phyloP scores from a whole-genome alignment of 2,329 filamentous ascomycete species.

The Aaosphaeria pasadenensis region DNA sequence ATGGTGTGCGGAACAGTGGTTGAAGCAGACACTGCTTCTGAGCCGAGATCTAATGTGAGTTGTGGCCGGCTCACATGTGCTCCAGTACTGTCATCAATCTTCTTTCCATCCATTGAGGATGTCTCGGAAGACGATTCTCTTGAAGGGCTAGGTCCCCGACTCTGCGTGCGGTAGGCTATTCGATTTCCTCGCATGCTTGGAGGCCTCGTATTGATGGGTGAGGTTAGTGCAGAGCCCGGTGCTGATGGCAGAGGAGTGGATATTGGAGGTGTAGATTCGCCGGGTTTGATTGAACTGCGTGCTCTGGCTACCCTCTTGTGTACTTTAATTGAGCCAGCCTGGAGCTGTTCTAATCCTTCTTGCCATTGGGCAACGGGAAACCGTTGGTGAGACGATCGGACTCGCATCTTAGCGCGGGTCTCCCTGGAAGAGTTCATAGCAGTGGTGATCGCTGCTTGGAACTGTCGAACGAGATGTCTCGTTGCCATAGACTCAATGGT shows the following conservation, averaged over 20 bases:
- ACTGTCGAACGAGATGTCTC: slow-evolving; percentile 62
- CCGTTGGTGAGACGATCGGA: slow-evolving; percentile 61
- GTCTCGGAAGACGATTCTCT: slow-evolving; percentile 1
- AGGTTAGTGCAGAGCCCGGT: slow-evolving; percentile 9
- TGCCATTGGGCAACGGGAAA: slow-evolving; percentile 68
- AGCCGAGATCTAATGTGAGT: slow-evolving; percentile 2
- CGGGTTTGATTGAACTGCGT: slow-evolving; percentile 1
- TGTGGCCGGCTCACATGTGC: slow-evolving; percentile 3
- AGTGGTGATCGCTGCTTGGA: slow-evolving; percentile 61
- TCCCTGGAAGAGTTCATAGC: slow-evolving; percentile 57
- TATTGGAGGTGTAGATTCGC: slow-evolving; percentile 2
- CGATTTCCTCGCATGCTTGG: slow-evolving; percentile 12
- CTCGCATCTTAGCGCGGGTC: slow-evolving; percentile 61
- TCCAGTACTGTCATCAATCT: not conserved
- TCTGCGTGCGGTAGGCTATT: slow-evolving; percentile 6
- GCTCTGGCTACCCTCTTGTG: slow-evolving; percentile 39
- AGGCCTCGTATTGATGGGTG: slow-evolving; percentile 12
- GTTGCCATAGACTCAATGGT: slow-evolving; percentile 65
- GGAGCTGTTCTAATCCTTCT: slow-evolving; percentile 61
- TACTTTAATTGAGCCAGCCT: slow-evolving; percentile 58
- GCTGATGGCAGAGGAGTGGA: slow-evolving; percentile 12
- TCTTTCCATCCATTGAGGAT: not conserved
- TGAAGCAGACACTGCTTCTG: slow-evolving; percentile 2
- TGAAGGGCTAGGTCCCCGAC: slow-evolving; percentile 12
- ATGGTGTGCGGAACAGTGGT: slow-evolving; percentile 4